A percentile compares a stretch with the other conserved stretches of the same genome.
Evolutionary conservation across 768 basidiomycete species (phyloP).

Genomic region (Piloderma croceum): DNA sequence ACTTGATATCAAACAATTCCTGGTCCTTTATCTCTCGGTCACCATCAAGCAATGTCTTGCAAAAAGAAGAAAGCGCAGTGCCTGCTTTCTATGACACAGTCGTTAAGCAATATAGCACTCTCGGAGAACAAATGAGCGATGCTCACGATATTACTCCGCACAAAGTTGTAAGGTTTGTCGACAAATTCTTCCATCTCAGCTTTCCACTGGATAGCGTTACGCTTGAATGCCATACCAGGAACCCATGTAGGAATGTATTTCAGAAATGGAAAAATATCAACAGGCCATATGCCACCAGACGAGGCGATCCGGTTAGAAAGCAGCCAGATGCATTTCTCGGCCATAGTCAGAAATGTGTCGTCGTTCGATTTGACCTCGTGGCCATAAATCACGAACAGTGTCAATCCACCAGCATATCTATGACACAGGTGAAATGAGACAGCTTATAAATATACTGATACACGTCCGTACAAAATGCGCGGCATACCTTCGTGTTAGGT

Average conservation of each 20-base stretch:
- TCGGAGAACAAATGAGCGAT: no score
- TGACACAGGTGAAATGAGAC: constrained; percentile 38
- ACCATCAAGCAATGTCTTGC: constrained; percentile 51
- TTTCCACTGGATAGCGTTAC: constrained; percentile 57
- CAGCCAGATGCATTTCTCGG: constrained; percentile 35
- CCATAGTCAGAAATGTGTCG: constrained; percentile 37
- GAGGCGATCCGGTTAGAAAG: constrained; percentile 40
- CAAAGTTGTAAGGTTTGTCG: constrained; percentile 58
- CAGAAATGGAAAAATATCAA: constrained; percentile 37
- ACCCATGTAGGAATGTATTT: constrained; percentile 58
- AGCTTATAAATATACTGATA: constrained; percentile 35
- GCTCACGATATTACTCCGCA: no score
- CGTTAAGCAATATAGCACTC: no score
- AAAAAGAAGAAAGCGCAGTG: constrained; percentile 35
- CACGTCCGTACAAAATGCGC: constrained; percentile 15
- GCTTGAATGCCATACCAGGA: constrained; percentile 63
- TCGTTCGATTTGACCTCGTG: constrained; percentile 39
- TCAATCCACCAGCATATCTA: constrained; percentile 49
- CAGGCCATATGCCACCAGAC: constrained; percentile 38
- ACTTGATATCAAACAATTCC: constrained; percentile 69
- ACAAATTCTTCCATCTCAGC: constrained; percentile 58
- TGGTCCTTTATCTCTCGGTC: constrained; percentile 33
- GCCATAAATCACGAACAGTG: constrained; percentile 58
- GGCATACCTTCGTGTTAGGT: constrained; percentile 30
- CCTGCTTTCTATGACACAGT: no score